These are phyloP conservation scores for Talaromyces piceae DNA, from an alignment of 2,329 filamentous ascomycete genomes.

Conservation along the genomic window DNA sequence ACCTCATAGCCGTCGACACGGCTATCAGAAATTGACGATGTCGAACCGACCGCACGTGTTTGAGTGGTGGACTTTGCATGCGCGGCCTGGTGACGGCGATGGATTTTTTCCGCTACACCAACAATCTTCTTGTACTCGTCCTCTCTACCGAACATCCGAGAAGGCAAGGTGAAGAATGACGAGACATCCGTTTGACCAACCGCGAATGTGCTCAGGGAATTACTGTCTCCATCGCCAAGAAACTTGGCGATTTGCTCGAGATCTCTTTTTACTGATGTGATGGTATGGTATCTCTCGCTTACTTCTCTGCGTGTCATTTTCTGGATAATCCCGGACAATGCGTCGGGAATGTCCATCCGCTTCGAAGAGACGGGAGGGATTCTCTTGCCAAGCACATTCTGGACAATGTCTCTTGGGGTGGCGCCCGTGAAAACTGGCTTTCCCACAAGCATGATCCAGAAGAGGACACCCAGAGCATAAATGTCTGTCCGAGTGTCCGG, in stretches of 20 bases:
- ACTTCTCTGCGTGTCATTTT: constrained; percentile 89
- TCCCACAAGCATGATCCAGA: constrained; percentile 79
- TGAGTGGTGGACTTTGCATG: constrained; percentile 25
- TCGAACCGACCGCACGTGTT: constrained; percentile 42
- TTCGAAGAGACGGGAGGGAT: constrained; percentile 70
- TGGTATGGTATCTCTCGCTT: constrained; percentile 80
- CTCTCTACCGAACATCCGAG: constrained; percentile 70
- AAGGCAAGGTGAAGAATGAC: constrained; percentile 82
- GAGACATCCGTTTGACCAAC: constrained; percentile 82
- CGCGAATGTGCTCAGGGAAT: constrained; percentile 63
- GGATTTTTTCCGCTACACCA: constrained; percentile 67
- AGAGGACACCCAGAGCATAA: constrained; percentile 81
- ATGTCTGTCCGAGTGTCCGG: constrained; percentile 90
- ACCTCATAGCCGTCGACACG: constrained; percentile 43
- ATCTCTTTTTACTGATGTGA: constrained; percentile 77
- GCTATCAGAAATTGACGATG: constrained; percentile 46
- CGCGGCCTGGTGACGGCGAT: constrained; percentile 51
- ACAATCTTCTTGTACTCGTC: constrained; percentile 64
- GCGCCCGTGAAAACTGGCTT: constrained; percentile 71
- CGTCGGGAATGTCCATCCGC: constrained; percentile 76
- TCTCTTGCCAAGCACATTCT: constrained; percentile 73
- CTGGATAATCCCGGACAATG: constrained; percentile 73
- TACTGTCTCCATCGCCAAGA: constrained; percentile 65
- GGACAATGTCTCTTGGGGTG: constrained; percentile 81
- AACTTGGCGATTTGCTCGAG: constrained; percentile 66